Base-by-base conservation (phyloP, 108 stramenopile species). In the Cyclotella kingstonii region DNA sequence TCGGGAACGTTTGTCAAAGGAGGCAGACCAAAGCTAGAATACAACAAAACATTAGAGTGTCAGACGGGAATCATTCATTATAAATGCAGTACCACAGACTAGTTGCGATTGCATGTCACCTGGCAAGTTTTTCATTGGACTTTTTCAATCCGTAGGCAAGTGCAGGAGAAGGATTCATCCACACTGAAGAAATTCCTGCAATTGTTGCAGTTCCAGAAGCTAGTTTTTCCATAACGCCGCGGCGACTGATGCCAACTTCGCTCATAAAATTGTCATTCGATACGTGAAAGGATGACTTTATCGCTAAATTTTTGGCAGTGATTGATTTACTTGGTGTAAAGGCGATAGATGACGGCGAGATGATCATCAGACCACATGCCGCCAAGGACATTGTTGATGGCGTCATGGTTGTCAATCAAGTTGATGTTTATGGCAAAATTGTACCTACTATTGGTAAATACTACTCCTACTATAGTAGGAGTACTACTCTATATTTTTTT, bases 121-220 rank as follows among this genome's bases (percentile, higher is more conserved):
- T 56, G 41, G 63, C 52, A 66, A 94, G 84, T 25, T 69, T 81
- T 36, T 78, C 80, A 63, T 90, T 89, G 27, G 90, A 81, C 69
- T 90, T 90, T 35, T 70, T 80, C 42, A 86, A 43, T 22, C 85
- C 85, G 49, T 77, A 79, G 33, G 90, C 89, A 48, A 81, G 66
- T 3, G 90, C 85, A 43, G 84, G 76, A 11, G 70, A 28, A 12
- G 85, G 81, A 54, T 73, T 58, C 46, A 81, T 50, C 49, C 74
- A 68, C 28, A 68, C 75, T 31, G 70, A 60, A 19, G 72, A 73
- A 41, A 64, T 56, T 10, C 80, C 80, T 5, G 83, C 76, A 38
- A 76, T 63, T 25, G 59, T 62, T 22, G 76, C 79, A 14, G 76
- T 44, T 4, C 79, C 48, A 11, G 82, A 60, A 18, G 81, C 80